Evolutionary conservation across 805 yeast species (phyloP), one percentile per base, ranked within the genome.

Genomic region (Ogataea ganodermae): DNA sequence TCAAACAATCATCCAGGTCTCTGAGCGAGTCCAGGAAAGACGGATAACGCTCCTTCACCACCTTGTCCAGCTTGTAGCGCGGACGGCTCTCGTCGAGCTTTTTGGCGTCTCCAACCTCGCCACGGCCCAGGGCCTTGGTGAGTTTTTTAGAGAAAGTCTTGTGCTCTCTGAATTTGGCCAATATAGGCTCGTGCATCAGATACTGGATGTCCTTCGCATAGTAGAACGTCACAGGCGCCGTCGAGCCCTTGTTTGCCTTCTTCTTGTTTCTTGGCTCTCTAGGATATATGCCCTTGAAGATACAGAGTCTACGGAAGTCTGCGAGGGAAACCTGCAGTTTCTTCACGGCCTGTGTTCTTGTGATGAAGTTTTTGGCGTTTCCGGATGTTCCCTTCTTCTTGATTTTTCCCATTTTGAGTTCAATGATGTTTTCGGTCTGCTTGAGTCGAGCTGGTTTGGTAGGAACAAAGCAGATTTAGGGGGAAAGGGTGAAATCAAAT

Each of bases 221-320:
- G 72, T 94, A 94, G 67, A 94, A 95, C 3, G 99, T 94, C 20
- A 86, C 86, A 39, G 96, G 96, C 21, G 95, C 96, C 6, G 97
- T 89, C n/a, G 96, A 87, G 18, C 99, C 98, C 70, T 89, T 94
- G 70, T 90, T 92, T 50, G 97, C 97, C 76, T 89, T 91, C 81
- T 86, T 89, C 74, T 91, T 94, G 70, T 89, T 89, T 60, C 91
- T 77, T 39, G 98, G 98, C 65, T 90, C 97, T 67, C 99, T 81
- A 45, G 99, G 99, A 66, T 89, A 94, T 55, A 94, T 91, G 44
- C 99, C 99, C 69, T 94, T 94, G 78, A 94, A 89, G 66, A 94
- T 94, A 78, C 99, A 94, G 64, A 94, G 78, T 63, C 99, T 83
- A 72, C 96, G 83, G 80, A 94, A 94, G 71, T 94, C 99, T 10